Evolutionary conservation across 345 rosid species (phyloP).

Genomic region (Eutrema japonicum): DNA sequence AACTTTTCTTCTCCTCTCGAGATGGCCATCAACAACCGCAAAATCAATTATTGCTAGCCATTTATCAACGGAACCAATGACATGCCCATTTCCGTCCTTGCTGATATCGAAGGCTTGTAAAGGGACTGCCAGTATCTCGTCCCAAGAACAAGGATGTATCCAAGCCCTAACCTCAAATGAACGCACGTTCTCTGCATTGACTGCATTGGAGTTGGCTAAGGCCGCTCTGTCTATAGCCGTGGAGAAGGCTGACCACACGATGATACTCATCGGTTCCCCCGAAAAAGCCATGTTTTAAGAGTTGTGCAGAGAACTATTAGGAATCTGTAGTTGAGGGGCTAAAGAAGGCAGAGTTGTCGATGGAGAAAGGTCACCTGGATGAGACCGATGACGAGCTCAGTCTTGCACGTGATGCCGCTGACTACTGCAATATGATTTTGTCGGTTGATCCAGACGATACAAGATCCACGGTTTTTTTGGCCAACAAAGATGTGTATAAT

Average conservation of each 20-base stretch:
- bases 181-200: conserved; percentile 22
- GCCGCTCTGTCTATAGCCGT: conserved; percentile 9
- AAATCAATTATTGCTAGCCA: conserved; percentile 1
- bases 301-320: conserved; percentile 40
- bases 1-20: conserved; percentile 26
- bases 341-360: conserved; percentile 24
- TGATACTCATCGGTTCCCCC: conserved; percentile 35
- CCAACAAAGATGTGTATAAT: conserved; percentile 39
- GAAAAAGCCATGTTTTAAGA: conserved; percentile 42
- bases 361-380: conserved; percentile 30
- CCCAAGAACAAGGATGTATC: conserved; percentile 36
- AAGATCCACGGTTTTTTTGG: conserved; percentile 16
- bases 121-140: conserved; percentile 34
- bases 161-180: conserved; percentile 15
- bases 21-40: conserved; percentile 12
- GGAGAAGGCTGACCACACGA: conserved; percentile 29
- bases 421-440: conserved; percentile 42
- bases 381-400: conserved; percentile 29
- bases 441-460: conserved; percentile 42
- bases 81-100: conserved; percentile 33
- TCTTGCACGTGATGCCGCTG: conserved; percentile 39
- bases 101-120: conserved; percentile 42
- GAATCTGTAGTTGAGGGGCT: conserved; percentile 31
- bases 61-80: background rate
- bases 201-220: conserved; percentile 27